phyloP scores from a whole-genome alignment of 208 protist genomes.

The Acanthamoeba quina region DNA sequence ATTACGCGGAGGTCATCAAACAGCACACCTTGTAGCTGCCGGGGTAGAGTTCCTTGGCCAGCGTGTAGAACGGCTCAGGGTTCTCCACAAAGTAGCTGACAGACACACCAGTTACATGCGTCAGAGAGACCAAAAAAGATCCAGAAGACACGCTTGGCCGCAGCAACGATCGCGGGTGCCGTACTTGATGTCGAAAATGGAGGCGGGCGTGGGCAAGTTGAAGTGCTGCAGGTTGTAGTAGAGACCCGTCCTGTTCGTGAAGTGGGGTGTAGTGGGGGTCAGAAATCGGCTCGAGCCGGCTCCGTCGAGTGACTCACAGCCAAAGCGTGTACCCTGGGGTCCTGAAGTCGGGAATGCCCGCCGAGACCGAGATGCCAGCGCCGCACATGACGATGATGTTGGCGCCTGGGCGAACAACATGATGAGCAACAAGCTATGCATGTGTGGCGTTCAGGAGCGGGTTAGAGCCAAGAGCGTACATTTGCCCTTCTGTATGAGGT shows the following conservation, averaged over 20 bases:
- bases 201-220: slow-evolving; percentile 92
- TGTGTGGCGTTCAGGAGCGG: background rate
- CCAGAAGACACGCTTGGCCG: background rate
- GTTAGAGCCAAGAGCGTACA: background rate
- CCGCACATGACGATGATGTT: slow-evolving; percentile 96
- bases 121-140: too few species aligned
- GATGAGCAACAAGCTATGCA: background rate
- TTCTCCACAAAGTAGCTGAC: slow-evolving; percentile 90
- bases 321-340: slow-evolving; percentile 13
- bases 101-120: background rate
- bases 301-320: background rate
- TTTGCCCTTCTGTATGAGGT: slow-evolving; percentile 6
- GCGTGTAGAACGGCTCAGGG: slow-evolving; percentile 92
- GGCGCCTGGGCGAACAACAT: slow-evolving; percentile 82
- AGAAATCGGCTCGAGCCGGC: background rate
- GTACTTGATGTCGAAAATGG: slow-evolving; percentile 93
- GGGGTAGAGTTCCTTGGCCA: slow-evolving; percentile 80
- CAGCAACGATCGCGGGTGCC: background rate
- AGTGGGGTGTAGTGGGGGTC: background rate
- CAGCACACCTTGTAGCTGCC: slow-evolving; percentile 81
- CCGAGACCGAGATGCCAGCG: slow-evolving; percentile 93
- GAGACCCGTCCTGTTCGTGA: slow-evolving; percentile 90
- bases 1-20: slow-evolving; percentile 78
- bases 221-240: slow-evolving; percentile 94
- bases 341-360: slow-evolving; percentile 83